Evolutionary conservation across 225 moss, liverwort and hornwort species (phyloP), one percentile per base, ranked within the genome.

Genomic region (Pseudoscleropodium purum): DNA sequence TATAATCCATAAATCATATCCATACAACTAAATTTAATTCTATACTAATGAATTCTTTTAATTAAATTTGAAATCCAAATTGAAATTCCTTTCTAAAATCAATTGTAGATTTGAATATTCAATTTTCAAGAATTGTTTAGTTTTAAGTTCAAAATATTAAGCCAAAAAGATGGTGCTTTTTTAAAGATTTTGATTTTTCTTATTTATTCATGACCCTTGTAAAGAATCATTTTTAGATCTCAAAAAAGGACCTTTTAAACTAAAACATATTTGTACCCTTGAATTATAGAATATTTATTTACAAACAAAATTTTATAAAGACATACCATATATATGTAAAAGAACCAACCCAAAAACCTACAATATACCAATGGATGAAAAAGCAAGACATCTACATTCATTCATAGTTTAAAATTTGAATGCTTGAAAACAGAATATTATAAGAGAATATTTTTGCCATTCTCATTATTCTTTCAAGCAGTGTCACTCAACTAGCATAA

Each of bases 211-310:
- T 36, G 5, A 36, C 5, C 10, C 0, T 36, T 66, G 18, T 10
- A 18, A 36, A 12, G 12, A 23, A 4, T 13, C 23, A 69, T 37
- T 21, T 23, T 23, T n/a, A 21, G 2, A n/a, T 69, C 23, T 23
- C 11, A 0, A 69, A 7, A 12, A n/a, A 2, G 23, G 4, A 69
- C 4, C 3, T 12, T 23, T 69, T 23, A 12, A 37, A n/a, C 0
- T n/a, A 0, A 23, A 69, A n/a, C 2, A 69, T 13, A n/a, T 1
- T 69, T 69, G 12, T 21, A n/a, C 1, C 12, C 3, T 69, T 69
- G 12, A 26, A 70, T 70, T 39, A 23, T 69, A 39, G n/a, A 39
- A 70, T 39, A 13, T 39, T 41, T 70, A 13, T 24, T 39, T 41
- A 39, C 15, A 39, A 70, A 41, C 14, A 14, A 14, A 41, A 25